These are phyloP conservation scores for Mycena latifolia DNA, from an alignment of 768 basidiomycete genomes.

Conservation along the genomic window DNA sequence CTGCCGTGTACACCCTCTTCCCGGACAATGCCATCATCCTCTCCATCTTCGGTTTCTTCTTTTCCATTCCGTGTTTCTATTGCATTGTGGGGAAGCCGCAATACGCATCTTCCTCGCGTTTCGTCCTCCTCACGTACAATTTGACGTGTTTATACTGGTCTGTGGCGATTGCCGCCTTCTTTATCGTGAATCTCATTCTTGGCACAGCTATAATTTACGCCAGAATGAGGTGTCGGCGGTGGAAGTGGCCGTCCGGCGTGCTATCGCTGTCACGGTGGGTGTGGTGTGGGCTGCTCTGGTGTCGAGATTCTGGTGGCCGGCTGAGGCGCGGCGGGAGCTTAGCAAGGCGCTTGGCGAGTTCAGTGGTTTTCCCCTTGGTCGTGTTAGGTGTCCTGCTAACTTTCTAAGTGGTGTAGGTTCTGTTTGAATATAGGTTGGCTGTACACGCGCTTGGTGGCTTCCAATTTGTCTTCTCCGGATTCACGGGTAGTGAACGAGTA, in stretches of 20 bases:
- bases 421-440: constrained; percentile 95
- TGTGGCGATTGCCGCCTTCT: constrained; percentile 38
- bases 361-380: constrained; percentile 27
- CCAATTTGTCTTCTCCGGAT: constrained; percentile 81
- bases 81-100: constrained; percentile 84
- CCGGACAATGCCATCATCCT: constrained; percentile 81
- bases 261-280: constrained; percentile 84
- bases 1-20: constrained; percentile 77
- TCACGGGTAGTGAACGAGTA: constrained; percentile 44
- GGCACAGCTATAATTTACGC: constrained; percentile 81
- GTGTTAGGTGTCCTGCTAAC: constrained; percentile 5
- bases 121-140: constrained; percentile 91
- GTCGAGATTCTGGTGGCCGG: constrained; percentile 95
- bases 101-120: constrained; percentile 81
- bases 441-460: constrained; percentile 91
- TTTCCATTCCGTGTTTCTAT: constrained; percentile 95
- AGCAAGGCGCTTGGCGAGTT: constrained; percentile 92
- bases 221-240: constrained; percentile 70
- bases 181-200: neutral
- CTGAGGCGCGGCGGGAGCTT: constrained; percentile 91
- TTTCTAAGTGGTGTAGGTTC: constrained; percentile 69
- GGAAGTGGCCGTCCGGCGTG: constrained; percentile 82
- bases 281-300: constrained; percentile 92
- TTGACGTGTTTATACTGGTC: constrained; percentile 82
- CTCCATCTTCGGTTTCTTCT: constrained; percentile 88